Percentiles rank a stretch among this genome's conserved stretches.
These are phyloP conservation scores for Aspergillus taichungensis DNA, from an alignment of 495 filamentous ascomycete species.

Conservation along the genomic window DNA sequence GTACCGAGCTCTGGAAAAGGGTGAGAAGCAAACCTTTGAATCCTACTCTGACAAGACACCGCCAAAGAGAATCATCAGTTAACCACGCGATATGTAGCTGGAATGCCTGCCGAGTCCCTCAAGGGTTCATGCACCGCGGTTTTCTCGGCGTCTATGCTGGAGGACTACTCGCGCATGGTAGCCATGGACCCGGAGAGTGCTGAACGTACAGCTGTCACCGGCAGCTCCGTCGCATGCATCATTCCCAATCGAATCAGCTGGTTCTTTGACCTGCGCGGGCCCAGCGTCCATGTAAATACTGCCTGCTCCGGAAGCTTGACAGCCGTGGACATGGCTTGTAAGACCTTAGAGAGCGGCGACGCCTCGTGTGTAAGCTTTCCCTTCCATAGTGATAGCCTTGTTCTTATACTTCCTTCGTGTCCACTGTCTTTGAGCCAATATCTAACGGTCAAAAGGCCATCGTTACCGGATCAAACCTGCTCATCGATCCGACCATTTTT, in stretches of 20 bases:
- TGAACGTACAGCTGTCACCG: constrained; percentile 2
- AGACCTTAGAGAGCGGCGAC: constrained; percentile 24
- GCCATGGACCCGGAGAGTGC: constrained; percentile 5
- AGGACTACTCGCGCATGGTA: constrained; percentile 4
- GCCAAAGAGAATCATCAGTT: not conserved
- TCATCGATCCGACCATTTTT: constrained; percentile 16
- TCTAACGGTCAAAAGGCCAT: constrained; percentile 10
- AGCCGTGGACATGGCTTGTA: constrained; percentile 33
- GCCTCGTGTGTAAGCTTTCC: constrained; percentile 1
- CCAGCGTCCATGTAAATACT: constrained; percentile 38
- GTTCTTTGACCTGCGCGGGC: constrained; percentile 38
- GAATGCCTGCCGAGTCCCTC: constrained; percentile 8
- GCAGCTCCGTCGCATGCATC: constrained; percentile 1
- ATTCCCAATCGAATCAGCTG: constrained; percentile 35
- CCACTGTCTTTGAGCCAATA: not conserved
- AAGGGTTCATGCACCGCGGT: constrained; percentile 13
- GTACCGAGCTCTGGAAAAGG: constrained; percentile 48
- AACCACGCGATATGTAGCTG: not conserved
- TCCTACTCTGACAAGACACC: not conserved
- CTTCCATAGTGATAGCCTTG: too few species aligned
- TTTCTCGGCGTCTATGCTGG: constrained; percentile 2
- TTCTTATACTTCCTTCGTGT: too few species aligned
- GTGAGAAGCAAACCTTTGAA: not conserved
- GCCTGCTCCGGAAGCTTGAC: constrained; percentile 40
- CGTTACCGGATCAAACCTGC: constrained; percentile 19